Percentiles rank a stretch among this genome's conserved stretches.
Evolutionary conservation across 2,329 filamentous ascomycete species (phyloP).

Genomic region (Plenodomus biglobosus): DNA sequence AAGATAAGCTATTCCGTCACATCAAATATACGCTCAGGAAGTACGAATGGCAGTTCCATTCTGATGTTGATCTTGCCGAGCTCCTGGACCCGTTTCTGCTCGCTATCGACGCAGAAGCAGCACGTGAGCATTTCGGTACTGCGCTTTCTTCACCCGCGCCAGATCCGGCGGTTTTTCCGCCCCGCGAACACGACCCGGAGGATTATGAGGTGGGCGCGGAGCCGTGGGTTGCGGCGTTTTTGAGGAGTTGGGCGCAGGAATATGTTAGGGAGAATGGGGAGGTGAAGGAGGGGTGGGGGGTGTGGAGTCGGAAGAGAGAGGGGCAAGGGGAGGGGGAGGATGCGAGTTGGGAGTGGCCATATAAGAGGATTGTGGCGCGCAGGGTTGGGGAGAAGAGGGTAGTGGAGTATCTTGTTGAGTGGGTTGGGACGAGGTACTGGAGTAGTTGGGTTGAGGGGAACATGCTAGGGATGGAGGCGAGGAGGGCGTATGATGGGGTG

Average conservation of each 20-base stretch:
- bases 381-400: conserved; percentile 8
- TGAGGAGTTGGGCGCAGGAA: conserved; percentile 18
- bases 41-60: conserved; percentile 21
- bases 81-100: conserved; percentile 18
- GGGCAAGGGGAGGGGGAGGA: conserved; percentile 1
- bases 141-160: conserved; percentile 8
- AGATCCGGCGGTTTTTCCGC: conserved; percentile 4
- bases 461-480: conserved; percentile 3
- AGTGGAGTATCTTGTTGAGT: conserved; percentile 16
- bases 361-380: conserved; percentile 14
- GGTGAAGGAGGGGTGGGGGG: conserved; percentile 14
- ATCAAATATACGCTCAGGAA: conserved; percentile 10
- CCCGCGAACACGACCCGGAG: conserved; percentile 13
- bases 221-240: conserved; percentile 18
- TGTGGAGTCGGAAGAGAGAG: conserved; percentile 5
- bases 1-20: conserved; percentile 5
- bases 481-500: conserved; percentile 3
- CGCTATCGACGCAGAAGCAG: conserved; percentile 5
- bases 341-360: conserved; percentile 17
- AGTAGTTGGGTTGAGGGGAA: conserved; percentile 11
- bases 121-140: conserved; percentile 7
- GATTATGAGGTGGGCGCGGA: conserved; percentile 15
- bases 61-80: conserved; percentile 16
- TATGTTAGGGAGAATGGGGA: conserved; percentile 19
- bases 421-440: conserved; percentile 14